Evolutionary conservation across 441 rosid species (phyloP), one percentile per base, ranked within the genome.

Genomic region (Macaranga tanarius): DNA sequence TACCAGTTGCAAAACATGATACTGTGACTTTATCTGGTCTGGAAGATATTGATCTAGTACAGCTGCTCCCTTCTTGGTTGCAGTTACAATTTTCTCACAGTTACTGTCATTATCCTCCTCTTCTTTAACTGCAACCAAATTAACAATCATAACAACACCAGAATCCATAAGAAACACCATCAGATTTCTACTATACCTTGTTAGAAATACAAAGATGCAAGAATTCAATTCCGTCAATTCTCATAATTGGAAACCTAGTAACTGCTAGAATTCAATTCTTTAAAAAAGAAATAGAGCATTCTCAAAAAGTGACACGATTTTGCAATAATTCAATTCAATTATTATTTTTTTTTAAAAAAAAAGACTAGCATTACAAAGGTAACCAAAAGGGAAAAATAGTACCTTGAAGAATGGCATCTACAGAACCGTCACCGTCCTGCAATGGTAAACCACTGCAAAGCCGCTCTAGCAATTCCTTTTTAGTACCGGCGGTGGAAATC

Each of bases 41-140:
- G 95, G 87, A 73, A 90, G 85, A 86, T 88, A 87, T 47, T 84
- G 86, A 77, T 92, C 97, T 76, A 92, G 79, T 5, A 87, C 93
- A 0, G 90, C 91, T 2, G 88, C 86, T 23, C 93, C 95, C 70
- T 90, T 90, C 83, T 84, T 92, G 26, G 90, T 88, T 0, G 89
- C 90, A 2, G 85, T 85, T 19, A 92, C 85, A n/a, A 86, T 84
- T 76, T 85, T 88, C 80, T 88, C 91, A 55, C 76, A 74, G 54
- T 73, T 73, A 5, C 38, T 51, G 48, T 38, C 52, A 7, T 71
- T 87, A n/a, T 82, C 83, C 20, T 62, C 76, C 70, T 76, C 72
- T n/a, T 75, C 82, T 72, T 80, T 77, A 69, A 52, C 80, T 70
- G 70, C 57, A 71, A 80, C 77, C 52, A 40, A 62, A 76, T 5